phyloP scores from a whole-genome alignment of 768 basidiomycete species.

The Russula olivacea region DNA sequence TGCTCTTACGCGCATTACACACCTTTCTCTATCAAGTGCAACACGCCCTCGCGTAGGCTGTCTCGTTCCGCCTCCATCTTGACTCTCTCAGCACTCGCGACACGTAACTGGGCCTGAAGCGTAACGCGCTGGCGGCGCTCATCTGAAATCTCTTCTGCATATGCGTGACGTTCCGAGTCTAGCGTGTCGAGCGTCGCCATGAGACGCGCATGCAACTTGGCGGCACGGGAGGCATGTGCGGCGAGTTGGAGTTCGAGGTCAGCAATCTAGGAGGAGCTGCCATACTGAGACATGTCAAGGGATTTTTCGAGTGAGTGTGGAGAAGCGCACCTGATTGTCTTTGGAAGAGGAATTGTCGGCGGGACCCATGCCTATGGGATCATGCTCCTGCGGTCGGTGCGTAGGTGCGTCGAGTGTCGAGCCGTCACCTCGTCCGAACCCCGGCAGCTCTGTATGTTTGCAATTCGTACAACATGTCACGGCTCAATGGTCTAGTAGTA shows the following conservation, averaged over 20 bases:
- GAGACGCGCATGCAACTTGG: constrained; percentile 43
- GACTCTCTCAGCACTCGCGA: constrained; percentile 24
- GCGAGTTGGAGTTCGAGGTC: constrained; percentile 33
- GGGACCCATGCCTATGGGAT: constrained; percentile 9
- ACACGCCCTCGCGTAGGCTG: constrained; percentile 49
- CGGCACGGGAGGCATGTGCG: constrained; percentile 36
- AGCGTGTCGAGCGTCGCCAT: constrained; percentile 45
- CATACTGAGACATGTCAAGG: constrained; percentile 15
- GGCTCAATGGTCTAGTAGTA: constrained; percentile 35
- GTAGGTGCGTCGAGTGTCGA: neutral
- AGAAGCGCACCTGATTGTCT: constrained; percentile 12
- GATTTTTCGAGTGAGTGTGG: constrained; percentile 3
- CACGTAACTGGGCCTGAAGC: constrained; percentile 37
- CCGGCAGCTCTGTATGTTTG: neutral
- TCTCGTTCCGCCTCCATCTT: constrained; percentile 45
- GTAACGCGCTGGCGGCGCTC: constrained; percentile 33
- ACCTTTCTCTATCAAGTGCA: constrained; percentile 56
- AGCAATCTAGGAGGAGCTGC: constrained; percentile 24
- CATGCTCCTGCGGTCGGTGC: neutral
- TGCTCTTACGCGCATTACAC: constrained; percentile 24
- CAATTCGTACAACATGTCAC: neutral
- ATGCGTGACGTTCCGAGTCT: constrained; percentile 38
- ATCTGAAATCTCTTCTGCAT: constrained; percentile 38
- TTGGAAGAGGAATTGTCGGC: neutral
- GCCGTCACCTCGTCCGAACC: neutral